Conservation (phyloP, 139 green algal genomes). For the Micromonas commoda region DNA sequence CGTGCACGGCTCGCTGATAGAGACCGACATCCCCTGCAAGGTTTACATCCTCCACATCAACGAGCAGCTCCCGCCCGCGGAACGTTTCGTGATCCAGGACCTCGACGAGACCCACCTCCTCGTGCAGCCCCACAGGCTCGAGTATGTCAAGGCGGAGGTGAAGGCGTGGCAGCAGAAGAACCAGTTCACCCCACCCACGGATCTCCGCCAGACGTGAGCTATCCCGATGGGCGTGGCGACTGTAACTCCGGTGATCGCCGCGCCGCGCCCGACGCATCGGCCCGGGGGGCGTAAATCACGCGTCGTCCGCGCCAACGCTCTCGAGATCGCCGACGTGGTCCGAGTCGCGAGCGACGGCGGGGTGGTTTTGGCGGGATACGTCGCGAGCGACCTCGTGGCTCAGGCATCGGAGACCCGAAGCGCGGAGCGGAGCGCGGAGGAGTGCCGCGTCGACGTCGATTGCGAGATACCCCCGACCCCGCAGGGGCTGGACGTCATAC, state of each 20-base stretch:
- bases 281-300: too few species aligned
- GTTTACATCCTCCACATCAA: slow-evolving; percentile 36
- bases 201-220: too few species aligned
- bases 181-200: not conserved
- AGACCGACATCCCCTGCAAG: slow-evolving; percentile 39
- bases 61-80: slow-evolving; percentile 15
- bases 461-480: not conserved
- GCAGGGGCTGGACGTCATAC: not conserved
- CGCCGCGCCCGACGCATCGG: too few species aligned
- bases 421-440: too few species aligned
- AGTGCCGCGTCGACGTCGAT: not conserved
- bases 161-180: not conserved
- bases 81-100: slow-evolving; percentile 37
- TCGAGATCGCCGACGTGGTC: too few species aligned
- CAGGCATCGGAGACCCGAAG: not conserved
- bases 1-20: slow-evolving; percentile 9
- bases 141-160: not conserved
- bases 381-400: not conserved
- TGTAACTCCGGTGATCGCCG: too few species aligned
- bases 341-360: not conserved
- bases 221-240: too few species aligned
- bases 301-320: too few species aligned
- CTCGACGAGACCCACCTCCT: slow-evolving; percentile 42
- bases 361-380: not conserved
- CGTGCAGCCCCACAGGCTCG: slow-evolving; percentile 21